These are phyloP conservation scores for Entelexis sorbosivorans DNA, from an alignment of 1,139 yeast genomes.

Conservation along the genomic window DNA sequence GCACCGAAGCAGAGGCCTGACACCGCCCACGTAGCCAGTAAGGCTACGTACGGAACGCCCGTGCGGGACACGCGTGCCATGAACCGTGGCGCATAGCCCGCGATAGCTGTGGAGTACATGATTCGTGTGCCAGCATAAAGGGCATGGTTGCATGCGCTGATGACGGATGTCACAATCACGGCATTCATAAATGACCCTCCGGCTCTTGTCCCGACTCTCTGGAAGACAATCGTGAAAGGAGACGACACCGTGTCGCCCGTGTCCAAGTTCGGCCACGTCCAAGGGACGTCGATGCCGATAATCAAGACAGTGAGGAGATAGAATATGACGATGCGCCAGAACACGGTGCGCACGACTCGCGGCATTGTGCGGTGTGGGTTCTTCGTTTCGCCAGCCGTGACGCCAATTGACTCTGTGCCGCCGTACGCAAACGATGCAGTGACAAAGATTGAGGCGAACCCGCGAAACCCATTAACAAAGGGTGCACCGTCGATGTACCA, in stretches of 20 bases:
- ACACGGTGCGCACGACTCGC: conserved; percentile 47
- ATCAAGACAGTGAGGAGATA: conserved; percentile 38
- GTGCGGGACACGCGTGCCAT: conserved; percentile 38
- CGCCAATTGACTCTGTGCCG: conserved; percentile 53
- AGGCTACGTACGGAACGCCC: conserved; percentile 39
- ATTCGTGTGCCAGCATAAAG: conserved; percentile 42
- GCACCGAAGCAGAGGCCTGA: conserved; percentile 60
- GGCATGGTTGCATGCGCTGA: conserved; percentile 45
- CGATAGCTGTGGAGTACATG: conserved; percentile 38
- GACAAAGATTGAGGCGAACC: conserved; percentile 42
- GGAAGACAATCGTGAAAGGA: conserved; percentile 56
- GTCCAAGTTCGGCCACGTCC: conserved; percentile 34
- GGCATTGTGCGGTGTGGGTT: conserved; percentile 51
- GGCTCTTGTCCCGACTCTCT: conserved; percentile 38
- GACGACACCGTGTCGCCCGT: conserved; percentile 43
- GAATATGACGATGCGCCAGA: conserved; percentile 42
- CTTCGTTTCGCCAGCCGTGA: conserved; percentile 56
- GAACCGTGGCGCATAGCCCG: conserved; percentile 42
- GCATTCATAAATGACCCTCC: conserved; percentile 45
- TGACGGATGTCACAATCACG: conserved; percentile 40
- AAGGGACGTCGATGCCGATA: conserved; percentile 41
- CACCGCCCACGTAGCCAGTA: conserved; percentile 34
- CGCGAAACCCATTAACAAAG: conserved; percentile 48
- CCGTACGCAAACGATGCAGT: conserved; percentile 61
- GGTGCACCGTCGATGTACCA: conserved; percentile 43